Base-by-base conservation (phyloP, 257 asterid genomes). In the Forsythia suspensa region DNA sequence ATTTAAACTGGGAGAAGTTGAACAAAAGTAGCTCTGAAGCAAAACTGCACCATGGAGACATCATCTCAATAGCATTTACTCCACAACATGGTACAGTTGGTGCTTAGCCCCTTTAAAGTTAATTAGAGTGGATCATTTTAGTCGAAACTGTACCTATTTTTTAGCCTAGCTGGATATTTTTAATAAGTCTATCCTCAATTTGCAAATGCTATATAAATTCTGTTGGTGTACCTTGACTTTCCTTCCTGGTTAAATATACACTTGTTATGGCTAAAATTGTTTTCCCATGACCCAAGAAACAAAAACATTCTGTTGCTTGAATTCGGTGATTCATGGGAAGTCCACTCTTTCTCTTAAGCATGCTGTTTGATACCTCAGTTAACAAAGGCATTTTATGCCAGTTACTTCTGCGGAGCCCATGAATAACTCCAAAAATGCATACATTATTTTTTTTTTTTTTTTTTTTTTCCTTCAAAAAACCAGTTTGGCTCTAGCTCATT, bases 11-110 rank as follows among this genome's bases (percentile, higher is more conserved):
- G 95, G 89, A 86, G 78, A 96, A 87, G 87, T 81, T 92, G 92
- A 91, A 51, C 77, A 96, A 91, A 85, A 84, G 83, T 81, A 88
- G 91, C 86, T 40, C 92, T 70, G 98, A 90, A 80, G 89, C 85
- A 73, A 88, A 87, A 82, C 89, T 96, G 76, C 79, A 70, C 67
- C 98, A 96, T 84, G 99, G 99, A 24, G 99, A 96, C 87, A 92
- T 96, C 48, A 87, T 96, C 82, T 96, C 99, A 57, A 86, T 94
- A 82, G 88, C 98, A 18, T 89, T 91, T 85, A 86, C 85, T 79
- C 98, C 99, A 10, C 91, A 96, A 36, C 91, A 92, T 77, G 99
- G 99, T 96, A 91, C 79, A 70, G 71, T 80, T 83, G 69, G 79
- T 82, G 78, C 70, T 79, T 41, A 55, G 9, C 20, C 66, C 40